Percentiles rank a stretch among this genome's conserved stretches.
phyloP scores from a whole-genome alignment of 2,329 filamentous ascomycete genomes.

The Xylariaceae sp. region DNA sequence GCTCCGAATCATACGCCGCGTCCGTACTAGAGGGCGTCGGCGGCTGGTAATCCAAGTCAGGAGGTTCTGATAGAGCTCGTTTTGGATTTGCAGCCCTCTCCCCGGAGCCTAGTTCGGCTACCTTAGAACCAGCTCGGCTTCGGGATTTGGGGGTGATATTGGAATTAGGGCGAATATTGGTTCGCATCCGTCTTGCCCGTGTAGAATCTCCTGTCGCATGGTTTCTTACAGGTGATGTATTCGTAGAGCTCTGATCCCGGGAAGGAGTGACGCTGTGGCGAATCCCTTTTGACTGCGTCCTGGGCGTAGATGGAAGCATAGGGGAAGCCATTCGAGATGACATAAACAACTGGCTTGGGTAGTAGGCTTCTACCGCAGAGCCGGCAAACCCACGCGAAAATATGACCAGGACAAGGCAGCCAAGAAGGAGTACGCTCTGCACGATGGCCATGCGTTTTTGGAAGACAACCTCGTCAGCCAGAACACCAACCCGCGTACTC shows the following conservation, averaged over 20 bases:
- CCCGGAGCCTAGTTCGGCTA: constrained; percentile 8
- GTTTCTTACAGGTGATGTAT: constrained; percentile 8
- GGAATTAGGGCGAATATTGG: constrained; percentile 1
- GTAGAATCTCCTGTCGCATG: constrained; percentile 2
- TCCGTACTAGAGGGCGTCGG: constrained; percentile 30
- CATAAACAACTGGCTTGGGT: constrained; percentile 30
- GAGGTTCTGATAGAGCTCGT: constrained; percentile 27
- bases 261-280: constrained; percentile 8
- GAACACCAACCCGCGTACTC: constrained; percentile 71
- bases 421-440: constrained; percentile 79
- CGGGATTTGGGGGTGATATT: constrained; percentile 20
- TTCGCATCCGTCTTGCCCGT: not conserved
- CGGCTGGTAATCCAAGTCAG: constrained; percentile 21
- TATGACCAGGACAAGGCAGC: constrained; percentile 82
- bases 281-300: constrained; percentile 8
- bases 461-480: constrained; percentile 87
- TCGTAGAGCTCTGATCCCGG: constrained; percentile 15
- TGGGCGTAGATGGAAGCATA: constrained; percentile 29
- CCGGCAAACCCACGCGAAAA: constrained; percentile 57
- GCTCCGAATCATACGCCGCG: constrained; percentile 35
- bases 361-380: constrained; percentile 30
- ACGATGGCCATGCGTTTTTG: constrained; percentile 91
- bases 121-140: constrained; percentile 9
- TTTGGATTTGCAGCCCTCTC: constrained; percentile 19
- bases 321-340: constrained; percentile 28